phyloP scores from a whole-genome alignment of 176 grass and related monocot genomes.

The Phoenix roebelenii region DNA sequence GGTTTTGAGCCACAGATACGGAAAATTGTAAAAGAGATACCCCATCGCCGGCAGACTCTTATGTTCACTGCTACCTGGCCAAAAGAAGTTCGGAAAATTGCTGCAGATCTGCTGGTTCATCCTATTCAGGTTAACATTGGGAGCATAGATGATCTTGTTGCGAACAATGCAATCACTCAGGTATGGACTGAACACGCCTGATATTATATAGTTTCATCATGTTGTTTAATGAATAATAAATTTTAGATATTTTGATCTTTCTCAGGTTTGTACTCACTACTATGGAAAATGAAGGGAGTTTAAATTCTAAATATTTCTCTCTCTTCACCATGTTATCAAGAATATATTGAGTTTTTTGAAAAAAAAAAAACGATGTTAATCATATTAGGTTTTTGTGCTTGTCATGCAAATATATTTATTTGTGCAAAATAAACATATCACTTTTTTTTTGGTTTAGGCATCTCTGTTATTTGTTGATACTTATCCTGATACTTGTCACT shows the following conservation, averaged over 20 bases:
- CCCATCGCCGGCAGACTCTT: constrained; percentile 78
- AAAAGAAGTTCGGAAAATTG: constrained; percentile 88
- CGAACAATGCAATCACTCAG: constrained; percentile 95
- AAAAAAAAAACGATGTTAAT: too few species aligned
- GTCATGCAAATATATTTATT: too few species aligned
- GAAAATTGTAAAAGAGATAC: constrained; percentile 86
- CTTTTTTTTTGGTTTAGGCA: too few species aligned
- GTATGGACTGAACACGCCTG: constrained; percentile 10
- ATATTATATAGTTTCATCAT: not conserved
- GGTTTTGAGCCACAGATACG: constrained; percentile 93
- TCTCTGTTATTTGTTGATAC: not conserved
- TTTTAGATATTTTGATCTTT: not conserved
- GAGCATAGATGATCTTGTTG: constrained; percentile 88
- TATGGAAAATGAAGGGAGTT: too few species aligned
- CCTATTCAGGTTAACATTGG: constrained; percentile 99
- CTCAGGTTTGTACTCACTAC: too few species aligned
- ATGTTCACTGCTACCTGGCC: constrained; percentile 99
- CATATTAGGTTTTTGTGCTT: too few species aligned
- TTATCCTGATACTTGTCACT: not conserved
- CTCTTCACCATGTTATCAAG: too few species aligned
- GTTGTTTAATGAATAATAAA: not conserved
- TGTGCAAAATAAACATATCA: too few species aligned
- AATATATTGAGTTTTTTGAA: too few species aligned
- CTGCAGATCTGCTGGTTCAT: constrained; percentile 73
- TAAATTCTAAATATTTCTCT: too few species aligned